These are phyloP conservation scores for Fomitopsis pinicola DNA, from an alignment of 1,284 basidiomycete genomes.

Conservation along the genomic window DNA sequence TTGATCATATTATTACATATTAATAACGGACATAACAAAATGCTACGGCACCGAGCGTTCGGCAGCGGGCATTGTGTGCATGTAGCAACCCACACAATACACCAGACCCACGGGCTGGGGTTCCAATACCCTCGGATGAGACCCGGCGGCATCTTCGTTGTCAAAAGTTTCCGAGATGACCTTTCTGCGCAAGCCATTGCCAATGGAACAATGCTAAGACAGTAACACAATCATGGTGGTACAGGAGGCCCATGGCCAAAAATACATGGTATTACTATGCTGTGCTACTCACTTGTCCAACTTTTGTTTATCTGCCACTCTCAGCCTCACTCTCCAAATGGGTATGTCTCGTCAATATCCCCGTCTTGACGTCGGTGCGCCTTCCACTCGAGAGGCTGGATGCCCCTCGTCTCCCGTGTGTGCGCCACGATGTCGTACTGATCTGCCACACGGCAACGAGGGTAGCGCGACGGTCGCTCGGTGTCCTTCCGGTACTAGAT, in stretches of 20 bases:
- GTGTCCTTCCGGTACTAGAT: slow-evolving; percentile 22
- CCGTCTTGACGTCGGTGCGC: slow-evolving; percentile 16
- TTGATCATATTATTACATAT: neutral
- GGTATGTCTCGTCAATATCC: slow-evolving; percentile 22
- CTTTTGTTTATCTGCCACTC: neutral
- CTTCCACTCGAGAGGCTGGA: slow-evolving; percentile 21
- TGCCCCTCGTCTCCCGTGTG: slow-evolving; percentile 16
- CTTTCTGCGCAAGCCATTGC: neutral
- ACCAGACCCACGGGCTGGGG: neutral
- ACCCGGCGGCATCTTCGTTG: neutral
- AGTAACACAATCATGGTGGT: neutral
- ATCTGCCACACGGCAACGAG: slow-evolving; percentile 21
- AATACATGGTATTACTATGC: neutral
- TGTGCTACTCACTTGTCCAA: neutral
- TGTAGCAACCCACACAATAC: neutral
- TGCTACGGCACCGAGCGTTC: neutral
- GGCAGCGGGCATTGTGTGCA: neutral
- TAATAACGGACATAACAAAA: neutral
- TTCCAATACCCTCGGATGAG: neutral
- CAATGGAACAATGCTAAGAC: neutral
- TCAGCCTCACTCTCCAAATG: slow-evolving; percentile 13
- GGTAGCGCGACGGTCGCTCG: slow-evolving; percentile 24
- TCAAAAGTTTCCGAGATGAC: neutral
- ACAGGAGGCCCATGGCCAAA: neutral
- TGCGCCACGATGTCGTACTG: slow-evolving; percentile 24